Conservation (phyloP, 1,139 yeast species). For the Saccharomyces hybrid region DNA sequence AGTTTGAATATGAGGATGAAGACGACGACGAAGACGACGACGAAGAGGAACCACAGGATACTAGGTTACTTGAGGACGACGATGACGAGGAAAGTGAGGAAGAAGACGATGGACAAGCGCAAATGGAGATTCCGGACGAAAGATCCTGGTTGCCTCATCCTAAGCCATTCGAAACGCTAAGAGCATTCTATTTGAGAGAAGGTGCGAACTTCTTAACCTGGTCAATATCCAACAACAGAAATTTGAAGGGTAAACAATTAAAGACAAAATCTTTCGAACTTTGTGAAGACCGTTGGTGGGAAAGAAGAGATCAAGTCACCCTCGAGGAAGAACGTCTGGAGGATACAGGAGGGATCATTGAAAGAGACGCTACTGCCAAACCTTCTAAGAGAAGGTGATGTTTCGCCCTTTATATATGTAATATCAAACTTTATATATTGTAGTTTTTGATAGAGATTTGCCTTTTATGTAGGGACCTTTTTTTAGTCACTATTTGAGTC, state of each 20-base stretch:
- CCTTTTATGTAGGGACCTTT: background rate
- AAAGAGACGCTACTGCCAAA: slow-evolving; percentile 51
- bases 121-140: slow-evolving; percentile 72
- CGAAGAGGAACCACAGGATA: slow-evolving; percentile 35
- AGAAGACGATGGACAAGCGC: slow-evolving; percentile 48
- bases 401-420: background rate
- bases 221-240: slow-evolving; percentile 80
- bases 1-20: slow-evolving; percentile 57
- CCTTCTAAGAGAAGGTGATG: slow-evolving; percentile 32
- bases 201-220: slow-evolving; percentile 85
- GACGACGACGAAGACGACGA: slow-evolving; percentile 49
- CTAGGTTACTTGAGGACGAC: slow-evolving; percentile 34
- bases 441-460: background rate
- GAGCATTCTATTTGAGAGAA: slow-evolving; percentile 78
- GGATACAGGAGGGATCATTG: slow-evolving; percentile 87
- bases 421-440: background rate
- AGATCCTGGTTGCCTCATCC: slow-evolving; percentile 98
- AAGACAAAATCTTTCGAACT: slow-evolving; percentile 84
- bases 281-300: slow-evolving; percentile 97
- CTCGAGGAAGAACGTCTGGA: slow-evolving; percentile 82
- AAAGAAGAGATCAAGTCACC: slow-evolving; percentile 88
- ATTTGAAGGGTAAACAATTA: slow-evolving; percentile 84
- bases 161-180: slow-evolving; percentile 79
- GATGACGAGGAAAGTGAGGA: slow-evolving; percentile 51
- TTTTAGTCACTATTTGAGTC: background rate